A percentile compares a stretch with the other conserved stretches of the same genome.
phyloP scores from a whole-genome alignment of 1,284 basidiomycete species.

The Hymenochaete sp. region DNA sequence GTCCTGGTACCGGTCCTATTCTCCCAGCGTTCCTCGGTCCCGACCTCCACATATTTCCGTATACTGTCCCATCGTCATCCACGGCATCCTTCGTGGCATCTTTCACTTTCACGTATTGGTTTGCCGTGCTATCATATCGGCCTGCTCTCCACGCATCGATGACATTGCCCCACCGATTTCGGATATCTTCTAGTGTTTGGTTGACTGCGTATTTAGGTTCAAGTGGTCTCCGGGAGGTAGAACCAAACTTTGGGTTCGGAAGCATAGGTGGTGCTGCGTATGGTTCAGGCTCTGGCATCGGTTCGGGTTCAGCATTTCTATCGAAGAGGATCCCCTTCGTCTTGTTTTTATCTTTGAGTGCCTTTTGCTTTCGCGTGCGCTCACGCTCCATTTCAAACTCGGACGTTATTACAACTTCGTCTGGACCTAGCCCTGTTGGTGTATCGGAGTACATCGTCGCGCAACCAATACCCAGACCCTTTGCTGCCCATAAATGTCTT shows the following conservation, averaged over 20 bases:
- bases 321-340: too few species aligned
- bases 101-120: conserved; percentile 8
- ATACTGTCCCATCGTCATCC: conserved; percentile 5
- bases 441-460: conserved; percentile 58
- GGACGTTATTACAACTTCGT: conserved; percentile 38
- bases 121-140: conserved; percentile 27
- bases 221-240: background rate
- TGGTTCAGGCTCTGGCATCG: background rate
- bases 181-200: conserved; percentile 17
- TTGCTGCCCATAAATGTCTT: conserved; percentile 57
- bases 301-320: conserved; percentile 3
- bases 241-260: background rate
- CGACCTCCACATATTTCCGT: conserved; percentile 4
- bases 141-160: conserved; percentile 42
- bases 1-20: conserved; percentile 13
- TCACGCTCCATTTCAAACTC: conserved; percentile 9
- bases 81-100: too few species aligned
- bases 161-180: conserved; percentile 42
- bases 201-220: conserved; percentile 4
- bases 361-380: conserved; percentile 3
- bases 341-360: too few species aligned
- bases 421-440: conserved; percentile 52
- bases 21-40: background rate
- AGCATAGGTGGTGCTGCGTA: conserved; percentile 1
- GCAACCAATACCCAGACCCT: conserved; percentile 60